Percentiles rank a stretch among this genome's conserved stretches.
These are phyloP conservation scores for Cystobasidium ongulense DNA, from an alignment of 768 basidiomycete genomes.

Conservation along the genomic window DNA sequence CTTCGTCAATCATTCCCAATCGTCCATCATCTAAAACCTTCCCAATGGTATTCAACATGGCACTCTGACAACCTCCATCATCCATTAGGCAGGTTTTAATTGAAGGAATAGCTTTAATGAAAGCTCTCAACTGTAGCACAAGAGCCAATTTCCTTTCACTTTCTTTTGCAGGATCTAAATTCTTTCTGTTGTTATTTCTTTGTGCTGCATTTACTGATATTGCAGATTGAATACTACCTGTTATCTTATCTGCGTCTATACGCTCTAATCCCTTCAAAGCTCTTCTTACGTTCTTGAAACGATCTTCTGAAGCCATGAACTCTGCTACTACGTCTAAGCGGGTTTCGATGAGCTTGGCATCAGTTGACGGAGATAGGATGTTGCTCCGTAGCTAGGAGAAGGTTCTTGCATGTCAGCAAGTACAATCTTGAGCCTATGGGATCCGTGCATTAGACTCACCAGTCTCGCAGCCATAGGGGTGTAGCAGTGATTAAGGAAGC, in stretches of 20 bases:
- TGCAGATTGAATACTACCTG: conserved; percentile 46
- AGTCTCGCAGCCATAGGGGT: conserved; percentile 85
- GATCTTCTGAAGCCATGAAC: conserved; percentile 66
- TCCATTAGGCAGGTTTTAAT: conserved; percentile 56
- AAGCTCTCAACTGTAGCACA: conserved; percentile 67
- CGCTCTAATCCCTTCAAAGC: conserved; percentile 63
- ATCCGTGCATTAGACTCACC: conserved; percentile 45
- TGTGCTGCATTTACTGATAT: neutral
- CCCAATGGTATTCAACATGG: conserved; percentile 57
- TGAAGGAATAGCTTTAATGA: conserved; percentile 61
- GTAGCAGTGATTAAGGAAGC: conserved; percentile 60
- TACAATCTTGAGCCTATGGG: neutral
- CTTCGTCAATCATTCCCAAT: conserved; percentile 53
- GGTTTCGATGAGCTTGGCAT: conserved; percentile 55
- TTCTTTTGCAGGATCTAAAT: conserved; percentile 34
- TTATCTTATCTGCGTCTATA: conserved; percentile 79
- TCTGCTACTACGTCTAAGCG: conserved; percentile 60
- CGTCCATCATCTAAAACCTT: conserved; percentile 71
- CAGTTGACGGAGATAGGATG: conserved; percentile 39
- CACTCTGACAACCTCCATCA: conserved; percentile 51
- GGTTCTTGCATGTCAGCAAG: too few species aligned
- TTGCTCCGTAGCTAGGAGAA: conserved; percentile 39
- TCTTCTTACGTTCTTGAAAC: conserved; percentile 59
- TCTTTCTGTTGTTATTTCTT: neutral
- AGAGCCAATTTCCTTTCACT: conserved; percentile 51